A percentile compares a stretch with the other conserved stretches of the same genome.
Evolutionary conservation across 768 basidiomycete genomes (phyloP).

Genomic region (Trametes punicea): DNA sequence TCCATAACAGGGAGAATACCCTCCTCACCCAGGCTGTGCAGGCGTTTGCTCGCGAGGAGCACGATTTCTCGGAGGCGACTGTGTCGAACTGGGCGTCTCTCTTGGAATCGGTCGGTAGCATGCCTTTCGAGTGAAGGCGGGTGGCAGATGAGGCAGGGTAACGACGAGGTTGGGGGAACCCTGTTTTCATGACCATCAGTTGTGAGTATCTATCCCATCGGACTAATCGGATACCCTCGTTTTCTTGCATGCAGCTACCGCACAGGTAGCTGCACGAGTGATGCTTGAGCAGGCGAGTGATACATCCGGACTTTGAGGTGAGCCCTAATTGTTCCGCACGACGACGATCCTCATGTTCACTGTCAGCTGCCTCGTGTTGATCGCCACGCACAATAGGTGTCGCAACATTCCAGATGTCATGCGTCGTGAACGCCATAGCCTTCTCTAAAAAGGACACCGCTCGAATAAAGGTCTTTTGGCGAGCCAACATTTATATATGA

Average conservation of each 20-base stretch:
- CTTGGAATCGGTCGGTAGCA: constrained; percentile 63
- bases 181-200: background rate
- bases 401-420: no score
- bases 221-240: constrained; percentile 14
- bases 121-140: constrained; percentile 74
- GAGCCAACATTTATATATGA: no score
- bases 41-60: constrained; percentile 71
- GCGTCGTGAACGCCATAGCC: no score
- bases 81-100: constrained; percentile 74
- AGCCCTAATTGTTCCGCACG: no score
- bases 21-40: constrained; percentile 73
- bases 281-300: no score
- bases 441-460: no score
- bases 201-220: constrained; percentile 7
- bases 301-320: no score
- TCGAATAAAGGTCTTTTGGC: no score
- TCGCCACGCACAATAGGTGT: no score
- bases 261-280: background rate
- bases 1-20: constrained; percentile 88
- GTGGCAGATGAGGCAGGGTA: background rate
- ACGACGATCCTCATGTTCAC: no score
- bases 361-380: no score
- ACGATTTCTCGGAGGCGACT: constrained; percentile 59
- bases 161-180: background rate
- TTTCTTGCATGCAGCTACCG: background rate